Evolutionary conservation across 2,329 filamentous ascomycete species (phyloP).

Genomic region (Aspergillus aculeatinus): DNA sequence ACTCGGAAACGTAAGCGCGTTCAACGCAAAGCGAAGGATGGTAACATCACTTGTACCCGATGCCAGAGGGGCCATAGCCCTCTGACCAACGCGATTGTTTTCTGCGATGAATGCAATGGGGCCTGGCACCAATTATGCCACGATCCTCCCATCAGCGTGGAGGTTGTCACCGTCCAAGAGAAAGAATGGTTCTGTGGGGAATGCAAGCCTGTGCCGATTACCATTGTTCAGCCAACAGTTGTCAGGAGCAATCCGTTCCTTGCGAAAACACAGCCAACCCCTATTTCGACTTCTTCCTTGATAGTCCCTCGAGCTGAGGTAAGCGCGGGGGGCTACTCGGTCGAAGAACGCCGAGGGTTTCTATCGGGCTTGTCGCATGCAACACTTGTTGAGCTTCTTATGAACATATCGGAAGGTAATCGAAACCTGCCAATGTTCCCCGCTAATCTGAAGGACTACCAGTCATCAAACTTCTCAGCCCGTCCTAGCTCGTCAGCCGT

Average conservation of each 20-base stretch:
- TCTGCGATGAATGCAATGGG: constrained; percentile 77
- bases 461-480: constrained; percentile 24
- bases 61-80: constrained; percentile 73
- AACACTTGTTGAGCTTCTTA: constrained; percentile 64
- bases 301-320: constrained; percentile 23
- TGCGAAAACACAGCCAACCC: constrained; percentile 2
- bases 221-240: constrained; percentile 41
- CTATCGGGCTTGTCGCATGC: constrained; percentile 60
- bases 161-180: constrained; percentile 64
- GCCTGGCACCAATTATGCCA: constrained; percentile 83
- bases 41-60: constrained; percentile 61
- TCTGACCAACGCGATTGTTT: constrained; percentile 75
- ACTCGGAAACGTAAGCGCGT: constrained; percentile 59
- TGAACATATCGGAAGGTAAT: constrained; percentile 60
- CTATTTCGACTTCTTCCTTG: constrained; percentile 17
- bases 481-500: constrained; percentile 12
- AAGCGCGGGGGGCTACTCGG: constrained; percentile 29
- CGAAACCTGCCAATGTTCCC: constrained; percentile 68
- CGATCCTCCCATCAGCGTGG: constrained; percentile 69
- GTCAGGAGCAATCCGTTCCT: constrained; percentile 30
- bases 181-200: constrained; percentile 70
- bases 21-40: constrained; percentile 45
- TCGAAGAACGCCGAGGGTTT: constrained; percentile 60
- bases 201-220: constrained; percentile 55
- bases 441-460: constrained; percentile 30